phyloP scores from a whole-genome alignment of 2,329 filamentous ascomycete genomes.

The Sphaerulina populicola region DNA sequence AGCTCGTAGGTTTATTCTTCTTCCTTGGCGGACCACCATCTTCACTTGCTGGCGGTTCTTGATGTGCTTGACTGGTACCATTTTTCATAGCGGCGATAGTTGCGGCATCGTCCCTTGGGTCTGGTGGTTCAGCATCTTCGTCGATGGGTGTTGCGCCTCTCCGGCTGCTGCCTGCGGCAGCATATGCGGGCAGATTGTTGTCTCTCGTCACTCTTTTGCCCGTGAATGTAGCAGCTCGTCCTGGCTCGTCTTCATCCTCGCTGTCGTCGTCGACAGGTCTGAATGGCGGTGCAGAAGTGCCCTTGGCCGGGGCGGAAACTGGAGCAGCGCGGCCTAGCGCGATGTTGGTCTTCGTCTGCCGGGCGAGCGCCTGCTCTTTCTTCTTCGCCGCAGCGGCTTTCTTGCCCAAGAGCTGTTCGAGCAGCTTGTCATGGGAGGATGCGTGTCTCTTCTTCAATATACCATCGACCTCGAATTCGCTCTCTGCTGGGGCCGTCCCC shows the following conservation, averaged over 20 bases:
- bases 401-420: constrained; percentile 37
- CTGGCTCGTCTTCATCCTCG: constrained; percentile 34
- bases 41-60: constrained; percentile 5
- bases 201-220: constrained; percentile 15
- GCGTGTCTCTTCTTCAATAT: constrained; percentile 32
- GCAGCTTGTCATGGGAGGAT: constrained; percentile 38
- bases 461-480: constrained; percentile 26
- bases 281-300: background rate
- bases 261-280: constrained; percentile 7
- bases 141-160: constrained; percentile 9
- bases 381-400: constrained; percentile 33
- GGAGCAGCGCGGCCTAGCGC: constrained; percentile 11
- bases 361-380: constrained; percentile 18
- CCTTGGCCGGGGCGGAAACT: constrained; percentile 1
- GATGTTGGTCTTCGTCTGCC: constrained; percentile 9
- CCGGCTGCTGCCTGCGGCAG: background rate
- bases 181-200: constrained; percentile 11
- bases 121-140: constrained; percentile 10
- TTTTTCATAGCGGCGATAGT: constrained; percentile 9
- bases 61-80: background rate
- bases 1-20: constrained; percentile 30
- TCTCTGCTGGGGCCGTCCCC: constrained; percentile 9
- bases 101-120: constrained; percentile 11
- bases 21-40: constrained; percentile 10
- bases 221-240: constrained; percentile 21